These are phyloP conservation scores for Oleoguttula mirabilis DNA, from an alignment of 495 filamentous ascomycete genomes.

Conservation along the genomic window DNA sequence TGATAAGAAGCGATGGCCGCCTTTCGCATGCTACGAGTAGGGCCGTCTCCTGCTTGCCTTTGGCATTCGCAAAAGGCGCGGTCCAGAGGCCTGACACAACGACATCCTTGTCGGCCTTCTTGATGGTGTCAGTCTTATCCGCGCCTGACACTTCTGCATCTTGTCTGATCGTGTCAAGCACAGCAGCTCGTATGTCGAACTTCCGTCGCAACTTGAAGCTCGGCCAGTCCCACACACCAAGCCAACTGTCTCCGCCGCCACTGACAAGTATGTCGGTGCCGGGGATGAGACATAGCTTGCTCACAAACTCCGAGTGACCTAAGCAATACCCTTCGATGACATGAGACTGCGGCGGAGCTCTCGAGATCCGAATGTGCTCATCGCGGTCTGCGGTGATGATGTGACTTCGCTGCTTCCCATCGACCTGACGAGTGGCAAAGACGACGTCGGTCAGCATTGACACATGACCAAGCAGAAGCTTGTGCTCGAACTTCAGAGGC, in stretches of 20 bases:
- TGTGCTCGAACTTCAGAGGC: conserved; percentile 50
- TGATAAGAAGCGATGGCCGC: no score
- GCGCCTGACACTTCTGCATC: neutral
- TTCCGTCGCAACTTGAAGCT: conserved; percentile 3
- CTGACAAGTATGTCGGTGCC: conserved; percentile 55
- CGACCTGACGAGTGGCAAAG: conserved; percentile 32
- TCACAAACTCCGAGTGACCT: conserved; percentile 74
- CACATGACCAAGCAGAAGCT: conserved; percentile 78
- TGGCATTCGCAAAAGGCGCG: neutral
- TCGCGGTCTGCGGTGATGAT: conserved; percentile 87
- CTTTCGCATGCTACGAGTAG: conserved; percentile 3
- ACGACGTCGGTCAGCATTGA: conserved; percentile 75
- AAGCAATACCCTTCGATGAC: conserved; percentile 82
- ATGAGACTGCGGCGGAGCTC: conserved; percentile 69
- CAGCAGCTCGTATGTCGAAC: neutral
- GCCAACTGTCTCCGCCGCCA: conserved; percentile 67
- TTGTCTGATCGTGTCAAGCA: neutral
- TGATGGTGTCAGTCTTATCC: neutral
- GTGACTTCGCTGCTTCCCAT: conserved; percentile 40
- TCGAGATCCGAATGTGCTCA: conserved; percentile 89
- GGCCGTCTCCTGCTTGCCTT: neutral
- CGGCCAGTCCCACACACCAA: conserved; percentile 77
- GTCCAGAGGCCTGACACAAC: conserved; percentile 12
- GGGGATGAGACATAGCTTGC: conserved; percentile 51
- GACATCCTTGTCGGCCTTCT: neutral